phyloP scores from a whole-genome alignment of 2,329 filamentous ascomycete species.

The Cladosporium sp. region DNA sequence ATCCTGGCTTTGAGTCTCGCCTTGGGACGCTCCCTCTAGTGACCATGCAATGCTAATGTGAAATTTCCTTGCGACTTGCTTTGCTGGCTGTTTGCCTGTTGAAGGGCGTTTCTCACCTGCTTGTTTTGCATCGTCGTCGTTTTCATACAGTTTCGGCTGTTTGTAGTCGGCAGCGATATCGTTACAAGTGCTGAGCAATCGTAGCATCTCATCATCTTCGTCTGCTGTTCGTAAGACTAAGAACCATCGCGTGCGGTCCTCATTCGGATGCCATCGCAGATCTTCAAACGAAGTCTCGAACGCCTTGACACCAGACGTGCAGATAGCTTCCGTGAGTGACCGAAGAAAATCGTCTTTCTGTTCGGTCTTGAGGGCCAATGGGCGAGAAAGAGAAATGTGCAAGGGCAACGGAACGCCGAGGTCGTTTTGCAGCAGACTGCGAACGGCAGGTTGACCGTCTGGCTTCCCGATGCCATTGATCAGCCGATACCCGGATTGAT shows the following conservation, averaged over 20 bases:
- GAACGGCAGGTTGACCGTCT: conserved; percentile 37
- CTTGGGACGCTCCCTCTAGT: conserved; percentile 36
- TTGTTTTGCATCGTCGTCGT: conserved; percentile 19
- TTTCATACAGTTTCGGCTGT: conserved; percentile 65
- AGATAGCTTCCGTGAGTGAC: conserved; percentile 43
- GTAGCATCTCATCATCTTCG: conserved; percentile 33
- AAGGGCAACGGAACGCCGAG: conserved; percentile 72
- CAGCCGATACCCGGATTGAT: not conserved
- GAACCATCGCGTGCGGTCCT: conserved; percentile 69
- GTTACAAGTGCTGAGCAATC: conserved; percentile 64
- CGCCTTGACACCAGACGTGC: conserved; percentile 38
- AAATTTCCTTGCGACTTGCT: conserved; percentile 42
- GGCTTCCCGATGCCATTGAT: not conserved
- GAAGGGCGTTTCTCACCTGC: not conserved
- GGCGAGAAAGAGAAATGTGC: conserved; percentile 84
- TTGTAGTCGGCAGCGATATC: conserved; percentile 50
- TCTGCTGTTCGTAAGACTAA: conserved; percentile 62
- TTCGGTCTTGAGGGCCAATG: conserved; percentile 67
- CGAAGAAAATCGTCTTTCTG: conserved; percentile 63
- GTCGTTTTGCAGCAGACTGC: conserved; percentile 69
- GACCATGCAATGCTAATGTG: conserved; percentile 90
- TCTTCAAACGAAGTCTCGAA: conserved; percentile 39
- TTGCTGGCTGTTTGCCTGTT: not conserved
- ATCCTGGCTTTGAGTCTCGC: not conserved
- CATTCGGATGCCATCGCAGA: conserved; percentile 61